phyloP scores from a whole-genome alignment of 768 basidiomycete genomes.

The Ramaria rubella region DNA sequence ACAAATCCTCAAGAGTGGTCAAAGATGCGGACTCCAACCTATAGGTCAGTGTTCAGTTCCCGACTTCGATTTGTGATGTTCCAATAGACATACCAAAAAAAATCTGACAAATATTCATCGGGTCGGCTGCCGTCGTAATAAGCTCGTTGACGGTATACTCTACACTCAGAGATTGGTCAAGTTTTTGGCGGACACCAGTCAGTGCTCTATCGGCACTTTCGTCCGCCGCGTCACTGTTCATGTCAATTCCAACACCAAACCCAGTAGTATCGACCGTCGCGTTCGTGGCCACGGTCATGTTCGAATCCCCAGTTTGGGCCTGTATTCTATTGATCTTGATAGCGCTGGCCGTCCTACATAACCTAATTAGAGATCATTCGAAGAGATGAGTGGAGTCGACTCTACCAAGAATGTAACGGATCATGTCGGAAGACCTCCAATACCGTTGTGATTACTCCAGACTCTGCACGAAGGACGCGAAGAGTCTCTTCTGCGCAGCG shows the following conservation, averaged over 20 bases:
- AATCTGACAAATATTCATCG: slow-evolving; percentile 68
- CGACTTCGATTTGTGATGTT: neutral
- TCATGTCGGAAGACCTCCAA: slow-evolving; percentile 97
- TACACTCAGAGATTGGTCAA: slow-evolving; percentile 80
- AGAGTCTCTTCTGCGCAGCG: slow-evolving; percentile 93
- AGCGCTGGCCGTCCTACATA: slow-evolving; percentile 67
- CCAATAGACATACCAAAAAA: slow-evolving; percentile 49
- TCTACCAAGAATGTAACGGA: slow-evolving; percentile 87
- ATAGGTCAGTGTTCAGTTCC: neutral
- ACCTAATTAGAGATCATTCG: neutral
- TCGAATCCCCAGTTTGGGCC: slow-evolving; percentile 24
- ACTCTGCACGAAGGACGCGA: slow-evolving; percentile 78
- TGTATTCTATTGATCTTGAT: slow-evolving; percentile 65
- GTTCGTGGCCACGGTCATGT: neutral
- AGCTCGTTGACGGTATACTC: slow-evolving; percentile 93
- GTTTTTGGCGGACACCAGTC: slow-evolving; percentile 69
- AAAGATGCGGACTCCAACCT: slow-evolving; percentile 2
- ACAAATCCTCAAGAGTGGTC: neutral
- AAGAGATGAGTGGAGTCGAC: neutral
- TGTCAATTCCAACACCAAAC: slow-evolving; percentile 51
- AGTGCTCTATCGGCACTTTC: slow-evolving; percentile 91
- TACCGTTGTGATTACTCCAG: slow-evolving; percentile 87
- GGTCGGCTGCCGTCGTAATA: slow-evolving; percentile 80
- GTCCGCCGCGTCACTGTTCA: slow-evolving; percentile 60
- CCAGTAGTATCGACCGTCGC: slow-evolving; percentile 9